phyloP scores from a whole-genome alignment of 495 filamentous ascomycete genomes.

The Tetracladium marchalianum region DNA sequence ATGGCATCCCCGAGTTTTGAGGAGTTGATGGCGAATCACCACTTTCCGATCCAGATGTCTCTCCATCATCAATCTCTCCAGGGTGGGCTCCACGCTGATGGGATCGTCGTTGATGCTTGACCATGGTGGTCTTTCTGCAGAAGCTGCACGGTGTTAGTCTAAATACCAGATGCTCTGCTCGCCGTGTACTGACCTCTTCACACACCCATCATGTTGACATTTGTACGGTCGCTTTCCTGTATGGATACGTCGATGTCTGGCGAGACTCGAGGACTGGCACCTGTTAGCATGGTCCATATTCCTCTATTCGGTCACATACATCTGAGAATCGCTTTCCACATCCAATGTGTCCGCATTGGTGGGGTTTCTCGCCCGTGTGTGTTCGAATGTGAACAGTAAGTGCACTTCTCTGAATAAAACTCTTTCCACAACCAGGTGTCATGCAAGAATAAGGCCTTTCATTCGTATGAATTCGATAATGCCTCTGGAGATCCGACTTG shows the following conservation, averaged over 20 bases:
- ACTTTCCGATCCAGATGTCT: conserved; percentile 44
- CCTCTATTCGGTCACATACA: conserved; percentile 38
- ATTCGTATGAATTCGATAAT: conserved; percentile 86
- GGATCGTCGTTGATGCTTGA: conserved; percentile 66
- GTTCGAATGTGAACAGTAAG: conserved; percentile 79
- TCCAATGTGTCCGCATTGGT: conserved; percentile 68
- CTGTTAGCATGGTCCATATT: conserved; percentile 25
- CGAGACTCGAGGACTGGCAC: conserved; percentile 72
- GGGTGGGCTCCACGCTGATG: conserved; percentile 53
- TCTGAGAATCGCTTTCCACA: conserved; percentile 84
- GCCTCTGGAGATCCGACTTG: conserved; percentile 82
- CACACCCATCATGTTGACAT: conserved; percentile 67
- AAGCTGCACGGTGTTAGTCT: conserved; percentile 43
- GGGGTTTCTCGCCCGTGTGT: conserved; percentile 85
- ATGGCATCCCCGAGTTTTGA: conserved; percentile 28
- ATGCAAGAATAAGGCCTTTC: conserved; percentile 73
- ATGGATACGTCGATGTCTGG: conserved; percentile 78
- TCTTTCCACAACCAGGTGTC: conserved; percentile 65
- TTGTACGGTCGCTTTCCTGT: conserved; percentile 80
- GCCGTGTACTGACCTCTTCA: conserved; percentile 54
- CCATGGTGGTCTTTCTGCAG: conserved; percentile 81
- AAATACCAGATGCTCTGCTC: conserved; percentile 1
- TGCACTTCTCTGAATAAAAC: conserved; percentile 84
- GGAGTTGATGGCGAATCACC: conserved; percentile 41
- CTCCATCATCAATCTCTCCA: conserved; percentile 40